Evolutionary conservation across 495 filamentous ascomycete species (phyloP).

Genomic region (Cudoniella acicularis): DNA sequence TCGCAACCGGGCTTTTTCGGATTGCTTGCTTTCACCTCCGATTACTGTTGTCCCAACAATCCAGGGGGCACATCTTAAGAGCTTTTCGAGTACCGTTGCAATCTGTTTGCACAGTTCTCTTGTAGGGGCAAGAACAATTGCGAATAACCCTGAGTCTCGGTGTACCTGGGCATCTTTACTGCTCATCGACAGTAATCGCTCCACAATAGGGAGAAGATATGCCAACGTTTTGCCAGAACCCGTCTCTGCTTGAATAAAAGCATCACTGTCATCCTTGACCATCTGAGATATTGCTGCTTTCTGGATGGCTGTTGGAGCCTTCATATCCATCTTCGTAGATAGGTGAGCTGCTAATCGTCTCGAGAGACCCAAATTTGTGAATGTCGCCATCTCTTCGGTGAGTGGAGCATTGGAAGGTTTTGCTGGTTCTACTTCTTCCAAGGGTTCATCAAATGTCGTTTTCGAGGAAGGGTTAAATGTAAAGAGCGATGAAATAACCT

Average conservation of each 20-base stretch:
- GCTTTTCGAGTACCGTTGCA: conserved; percentile 70
- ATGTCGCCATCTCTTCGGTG: conserved; percentile 75
- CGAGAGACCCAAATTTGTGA: conserved; percentile 77
- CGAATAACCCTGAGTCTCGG: conserved; percentile 84
- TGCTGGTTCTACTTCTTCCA: conserved; percentile 41
- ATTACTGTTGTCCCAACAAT: conserved; percentile 89
- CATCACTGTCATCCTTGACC: conserved; percentile 78
- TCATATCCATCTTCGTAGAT: conserved; percentile 79
- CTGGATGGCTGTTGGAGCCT: conserved; percentile 91
- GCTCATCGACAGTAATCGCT: conserved; percentile 77
- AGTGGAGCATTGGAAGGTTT: conserved; percentile 95
- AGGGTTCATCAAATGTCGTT: conserved; percentile 42
- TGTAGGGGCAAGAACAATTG: conserved; percentile 86
- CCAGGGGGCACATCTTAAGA: conserved; percentile 81
- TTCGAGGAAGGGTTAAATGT: conserved; percentile 74
- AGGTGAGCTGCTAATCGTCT: conserved; percentile 74
- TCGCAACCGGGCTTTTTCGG: conserved; percentile 86
- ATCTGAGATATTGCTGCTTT: conserved; percentile 77
- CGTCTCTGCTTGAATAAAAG: conserved; percentile 95
- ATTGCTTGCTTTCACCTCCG: conserved; percentile 96
- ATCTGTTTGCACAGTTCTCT: conserved; percentile 94
- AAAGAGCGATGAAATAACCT: conserved; percentile 87
- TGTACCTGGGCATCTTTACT: conserved; percentile 53
- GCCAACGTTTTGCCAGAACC: conserved; percentile 96
- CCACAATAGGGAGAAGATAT: conserved; percentile 86